These are phyloP conservation scores for Cutaneotrichosporon daszewskae DNA, from an alignment of 1,284 basidiomycete genomes.

Conservation along the genomic window DNA sequence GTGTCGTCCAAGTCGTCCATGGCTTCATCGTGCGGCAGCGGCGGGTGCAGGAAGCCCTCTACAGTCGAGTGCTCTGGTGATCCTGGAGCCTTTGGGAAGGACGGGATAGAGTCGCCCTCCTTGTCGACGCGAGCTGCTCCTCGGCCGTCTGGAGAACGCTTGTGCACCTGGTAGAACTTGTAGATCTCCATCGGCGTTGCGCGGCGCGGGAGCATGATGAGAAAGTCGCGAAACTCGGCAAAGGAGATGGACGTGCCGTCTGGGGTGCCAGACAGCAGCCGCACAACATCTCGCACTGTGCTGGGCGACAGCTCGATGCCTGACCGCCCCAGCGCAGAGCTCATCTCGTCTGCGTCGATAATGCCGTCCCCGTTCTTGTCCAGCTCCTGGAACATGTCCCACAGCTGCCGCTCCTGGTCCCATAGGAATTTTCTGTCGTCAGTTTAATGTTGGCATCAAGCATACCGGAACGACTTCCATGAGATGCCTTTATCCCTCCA, in stretches of 20 bases:
- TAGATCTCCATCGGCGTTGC: conserved; percentile 80
- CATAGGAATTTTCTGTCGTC: conserved; percentile 25
- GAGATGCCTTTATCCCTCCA: conserved; percentile 50
- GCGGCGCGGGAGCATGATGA: conserved; percentile 75
- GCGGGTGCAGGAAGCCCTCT: conserved; percentile 20
- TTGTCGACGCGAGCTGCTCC: conserved; percentile 73
- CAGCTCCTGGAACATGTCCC: conserved; percentile 81
- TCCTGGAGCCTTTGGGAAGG: conserved; percentile 39
- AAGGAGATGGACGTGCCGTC: conserved; percentile 58
- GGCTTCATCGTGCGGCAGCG: conserved; percentile 31
- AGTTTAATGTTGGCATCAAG: conserved; percentile 6
- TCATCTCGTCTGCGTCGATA: conserved; percentile 66
- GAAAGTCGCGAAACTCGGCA: conserved; percentile 80
- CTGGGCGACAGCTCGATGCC: conserved; percentile 63
- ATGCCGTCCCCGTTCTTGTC: conserved; percentile 80
- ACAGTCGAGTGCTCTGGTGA: conserved; percentile 20
- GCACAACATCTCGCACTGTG: conserved; percentile 71
- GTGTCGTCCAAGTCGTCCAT: conserved; percentile 49
- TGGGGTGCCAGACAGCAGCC: conserved; percentile 58
- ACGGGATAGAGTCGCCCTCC: conserved; percentile 61
- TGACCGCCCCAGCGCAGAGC: conserved; percentile 62
- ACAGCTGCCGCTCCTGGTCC: conserved; percentile 60
- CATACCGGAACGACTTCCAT: conserved; percentile 71
- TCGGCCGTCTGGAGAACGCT: conserved; percentile 66
- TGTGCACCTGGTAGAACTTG: conserved; percentile 64